Evolutionary conservation across 2,329 filamentous ascomycete genomes (phyloP), one percentile per base, ranked within the genome.

Genomic region (Trichoderma afroharzianum): DNA sequence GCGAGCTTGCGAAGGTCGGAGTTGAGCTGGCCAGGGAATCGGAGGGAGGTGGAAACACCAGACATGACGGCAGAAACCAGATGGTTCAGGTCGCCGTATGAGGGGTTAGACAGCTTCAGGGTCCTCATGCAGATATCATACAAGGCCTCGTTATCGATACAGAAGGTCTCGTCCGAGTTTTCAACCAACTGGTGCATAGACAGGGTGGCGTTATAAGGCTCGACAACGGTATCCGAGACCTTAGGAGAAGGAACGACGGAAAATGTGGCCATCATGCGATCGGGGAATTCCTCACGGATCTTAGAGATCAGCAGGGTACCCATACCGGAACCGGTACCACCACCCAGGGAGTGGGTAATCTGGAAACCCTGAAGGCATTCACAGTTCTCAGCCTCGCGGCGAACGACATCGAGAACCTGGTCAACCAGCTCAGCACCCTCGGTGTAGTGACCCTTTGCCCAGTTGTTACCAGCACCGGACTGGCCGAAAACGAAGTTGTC

Each of bases 81-180:
- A 89, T 98, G 94, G 92, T 99, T 99, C 80, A 99, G 88, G 86
- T 99, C 96, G 83, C 96, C 96, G 85, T 98, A 98, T 39, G 95
- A 98, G 81, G 96, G 96, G 89, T 97, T 95, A 83, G 92, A 92
- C 82, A 99, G 93, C 93, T 99, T 99, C 77, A 99, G 92, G 74
- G 96, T 99, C 83, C 95, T 93, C 93, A 98, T 98, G 93, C 96
- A 99, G 81, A 99, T 99, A 83, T 99, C 96, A 89, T 99, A 98
- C 79, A 99, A 91, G 84, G 96, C 96, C 90, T 99, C 95, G 89
- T 99, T 99, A 85, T 99, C 96, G 85, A 99, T 99, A 88, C 96
- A 99, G 91, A 98, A 99, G 83, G 96, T 99, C 92, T 96, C 94
- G 83, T 99, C 96, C 64, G 96, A 98, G 92, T 99, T 98, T 90